These are phyloP conservation scores for Cladophialophora exuberans DNA, from an alignment of 2,329 filamentous ascomycete genomes.

Conservation along the genomic window DNA sequence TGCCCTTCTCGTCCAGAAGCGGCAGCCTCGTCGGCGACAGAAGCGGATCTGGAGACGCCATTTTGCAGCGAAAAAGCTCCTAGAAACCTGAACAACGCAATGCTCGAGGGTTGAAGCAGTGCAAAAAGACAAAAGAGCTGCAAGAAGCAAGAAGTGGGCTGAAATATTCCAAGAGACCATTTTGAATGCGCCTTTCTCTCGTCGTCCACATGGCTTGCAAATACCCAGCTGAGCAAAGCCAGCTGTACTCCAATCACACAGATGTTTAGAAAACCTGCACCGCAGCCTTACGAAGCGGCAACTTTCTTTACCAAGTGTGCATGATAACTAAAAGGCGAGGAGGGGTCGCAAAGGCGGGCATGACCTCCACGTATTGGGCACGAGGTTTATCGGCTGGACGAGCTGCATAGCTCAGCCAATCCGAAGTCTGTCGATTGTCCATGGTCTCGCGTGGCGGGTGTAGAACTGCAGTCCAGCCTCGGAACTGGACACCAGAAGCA, in stretches of 20 bases:
- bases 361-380: conserved; percentile 5
- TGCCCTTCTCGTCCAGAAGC: conserved; percentile 3
- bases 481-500: not conserved
- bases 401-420: not conserved
- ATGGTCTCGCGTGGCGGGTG: conserved; percentile 3
- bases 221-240: too few species aligned
- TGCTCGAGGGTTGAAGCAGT: not conserved
- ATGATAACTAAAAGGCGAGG: not conserved
- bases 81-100: not conserved
- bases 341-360: too few species aligned
- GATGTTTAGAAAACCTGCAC: too few species aligned
- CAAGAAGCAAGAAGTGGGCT: not conserved
- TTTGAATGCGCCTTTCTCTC: not conserved
- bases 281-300: too few species aligned
- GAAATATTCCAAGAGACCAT: not conserved
- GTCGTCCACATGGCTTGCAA: not conserved
- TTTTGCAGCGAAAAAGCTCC: not conserved
- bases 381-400: not conserved
- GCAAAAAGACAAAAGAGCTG: too few species aligned
- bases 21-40: conserved; percentile 9
- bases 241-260: too few species aligned
- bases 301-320: not conserved
- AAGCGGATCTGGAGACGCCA: not conserved
- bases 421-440: not conserved
- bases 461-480: conserved; percentile 3